These are phyloP conservation scores for Aegilops longissima DNA, from an alignment of 176 grass and related monocot species.

Conservation along the genomic window DNA sequence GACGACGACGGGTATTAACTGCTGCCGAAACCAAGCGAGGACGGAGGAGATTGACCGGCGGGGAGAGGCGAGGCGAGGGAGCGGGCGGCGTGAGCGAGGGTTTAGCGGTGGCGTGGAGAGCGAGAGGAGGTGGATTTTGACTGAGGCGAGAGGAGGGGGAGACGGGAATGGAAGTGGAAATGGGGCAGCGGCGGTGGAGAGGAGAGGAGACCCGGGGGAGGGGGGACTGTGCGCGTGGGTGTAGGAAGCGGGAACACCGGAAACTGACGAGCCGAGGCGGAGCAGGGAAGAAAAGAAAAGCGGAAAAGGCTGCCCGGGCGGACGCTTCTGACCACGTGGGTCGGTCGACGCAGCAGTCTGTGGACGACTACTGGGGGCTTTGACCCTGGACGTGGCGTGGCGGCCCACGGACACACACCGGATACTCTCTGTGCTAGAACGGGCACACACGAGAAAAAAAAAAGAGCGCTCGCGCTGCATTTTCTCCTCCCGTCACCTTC, in stretches of 20 bases:
- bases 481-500: too few relatives aligned
- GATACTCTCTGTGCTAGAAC: neutral
- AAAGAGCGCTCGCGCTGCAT: too few relatives aligned
- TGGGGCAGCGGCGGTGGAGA: neutral
- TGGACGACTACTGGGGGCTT: neutral
- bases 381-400: neutral
- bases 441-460: too few relatives aligned
- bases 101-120: constrained; percentile 1
- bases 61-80: too few relatives aligned
- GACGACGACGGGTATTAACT: neutral
- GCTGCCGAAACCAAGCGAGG: neutral
- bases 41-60: neutral
- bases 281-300: neutral
- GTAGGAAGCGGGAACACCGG: constrained; percentile 50
- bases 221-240: neutral
- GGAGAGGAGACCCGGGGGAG: neutral
- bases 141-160: neutral
- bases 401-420: neutral
- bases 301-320: neutral
- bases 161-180: neutral
- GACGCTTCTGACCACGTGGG: constrained; percentile 25
- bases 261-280: constrained; percentile 27
- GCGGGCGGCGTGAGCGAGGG: neutral
- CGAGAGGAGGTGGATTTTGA: constrained; percentile 23
- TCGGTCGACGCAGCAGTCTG: constrained; percentile 17